Evolutionary conservation across 2,329 filamentous ascomycete genomes (phyloP).

Genomic region (Cladophialophora carrionii): DNA sequence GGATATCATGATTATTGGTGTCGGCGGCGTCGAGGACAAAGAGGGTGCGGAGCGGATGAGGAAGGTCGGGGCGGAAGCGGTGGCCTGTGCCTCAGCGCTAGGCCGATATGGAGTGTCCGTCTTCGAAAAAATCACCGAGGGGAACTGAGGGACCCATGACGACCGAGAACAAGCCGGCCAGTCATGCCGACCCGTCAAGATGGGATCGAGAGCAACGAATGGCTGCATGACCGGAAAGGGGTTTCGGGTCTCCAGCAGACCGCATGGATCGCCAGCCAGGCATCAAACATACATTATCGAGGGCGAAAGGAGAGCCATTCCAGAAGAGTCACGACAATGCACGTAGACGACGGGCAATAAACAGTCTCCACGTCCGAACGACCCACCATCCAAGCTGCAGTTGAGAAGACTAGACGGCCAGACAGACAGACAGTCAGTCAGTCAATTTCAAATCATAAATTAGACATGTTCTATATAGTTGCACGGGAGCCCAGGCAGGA

Average conservation of each 20-base stretch:
- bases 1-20: conserved; percentile 68
- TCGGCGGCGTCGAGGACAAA: conserved; percentile 70
- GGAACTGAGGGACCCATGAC: conserved; percentile 12
- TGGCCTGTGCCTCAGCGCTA: conserved; percentile 71
- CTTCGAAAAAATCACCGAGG: conserved; percentile 61
- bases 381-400: not conserved
- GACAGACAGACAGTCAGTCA: not conserved
- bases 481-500: not conserved
- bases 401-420: not conserved
- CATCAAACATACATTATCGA: not conserved
- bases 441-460: not conserved
- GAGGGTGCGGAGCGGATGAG: conserved; percentile 68
- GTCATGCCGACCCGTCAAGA: not conserved
- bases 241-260: not conserved
- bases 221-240: not conserved
- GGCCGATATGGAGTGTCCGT: conserved; percentile 65
- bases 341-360: not conserved
- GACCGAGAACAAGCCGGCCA: not conserved
- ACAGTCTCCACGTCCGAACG: not conserved
- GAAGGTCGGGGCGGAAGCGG: conserved; percentile 65
- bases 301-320: not conserved
- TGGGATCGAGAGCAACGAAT: not conserved
- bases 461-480: not conserved
- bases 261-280: not conserved
- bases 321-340: not conserved